Evolutionary conservation across 73 alveolate species (phyloP).

Genomic region (Tetrahymena elliotti): DNA sequence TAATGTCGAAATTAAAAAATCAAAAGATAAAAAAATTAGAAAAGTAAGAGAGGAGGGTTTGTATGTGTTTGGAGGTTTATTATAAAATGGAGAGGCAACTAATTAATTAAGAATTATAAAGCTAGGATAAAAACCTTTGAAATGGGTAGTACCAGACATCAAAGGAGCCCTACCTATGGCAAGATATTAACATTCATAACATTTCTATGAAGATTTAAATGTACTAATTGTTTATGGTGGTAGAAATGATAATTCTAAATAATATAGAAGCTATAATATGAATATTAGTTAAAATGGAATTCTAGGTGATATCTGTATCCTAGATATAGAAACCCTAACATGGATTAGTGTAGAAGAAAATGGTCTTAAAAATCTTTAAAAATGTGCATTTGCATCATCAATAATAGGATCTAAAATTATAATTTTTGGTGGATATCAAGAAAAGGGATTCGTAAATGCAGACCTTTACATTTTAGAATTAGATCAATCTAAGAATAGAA

Average conservation of each 20-base stretch:
- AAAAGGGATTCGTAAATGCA: slow-evolving; percentile 33
- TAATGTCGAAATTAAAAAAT: slow-evolving; percentile 22
- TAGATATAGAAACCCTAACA: background rate
- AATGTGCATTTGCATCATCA: slow-evolving; percentile 12
- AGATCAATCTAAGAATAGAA: slow-evolving; percentile 16
- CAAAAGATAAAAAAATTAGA: background rate
- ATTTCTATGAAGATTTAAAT: slow-evolving; percentile 60
- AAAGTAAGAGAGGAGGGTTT: slow-evolving; percentile 67
- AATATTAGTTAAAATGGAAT: background rate
- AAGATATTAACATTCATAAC: slow-evolving; percentile 80
- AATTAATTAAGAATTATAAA: slow-evolving; percentile 63
- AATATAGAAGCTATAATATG: background rate
- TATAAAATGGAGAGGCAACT: slow-evolving; percentile 58
- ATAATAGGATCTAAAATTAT: slow-evolving; percentile 27
- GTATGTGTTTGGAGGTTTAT: slow-evolving; percentile 87
- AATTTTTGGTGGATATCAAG: slow-evolving; percentile 32
- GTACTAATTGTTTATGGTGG: slow-evolving; percentile 79
- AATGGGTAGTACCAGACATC: slow-evolving; percentile 57
- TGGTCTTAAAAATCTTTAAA: slow-evolving; percentile 1
- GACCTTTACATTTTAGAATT: slow-evolving; percentile 21
- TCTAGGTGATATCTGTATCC: slow-evolving; percentile 36
- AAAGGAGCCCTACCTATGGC: slow-evolving; percentile 80
- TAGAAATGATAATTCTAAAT: slow-evolving; percentile 63
- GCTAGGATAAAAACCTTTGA: slow-evolving; percentile 63
- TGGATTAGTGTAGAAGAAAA: slow-evolving; percentile 26